These are phyloP conservation scores for Alternaria sp. DNA, from an alignment of 2,329 filamentous ascomycete genomes.

Conservation along the genomic window DNA sequence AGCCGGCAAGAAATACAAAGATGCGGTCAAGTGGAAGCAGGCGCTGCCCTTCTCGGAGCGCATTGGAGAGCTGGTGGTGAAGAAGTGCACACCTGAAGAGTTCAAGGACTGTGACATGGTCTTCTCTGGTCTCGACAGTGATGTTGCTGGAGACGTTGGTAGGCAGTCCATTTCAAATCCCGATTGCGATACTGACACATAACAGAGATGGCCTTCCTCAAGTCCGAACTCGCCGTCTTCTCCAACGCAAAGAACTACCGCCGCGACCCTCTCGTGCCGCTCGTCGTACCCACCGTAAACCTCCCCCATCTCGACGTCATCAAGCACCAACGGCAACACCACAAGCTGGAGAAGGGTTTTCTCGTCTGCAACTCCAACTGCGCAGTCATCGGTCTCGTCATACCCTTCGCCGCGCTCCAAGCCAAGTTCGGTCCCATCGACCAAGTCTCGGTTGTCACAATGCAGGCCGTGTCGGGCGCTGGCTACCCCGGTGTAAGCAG, in stretches of 20 bases:
- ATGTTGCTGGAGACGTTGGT: slow-evolving; percentile 93
- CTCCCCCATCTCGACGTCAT: slow-evolving; percentile 85
- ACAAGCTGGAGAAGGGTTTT: slow-evolving; percentile 81
- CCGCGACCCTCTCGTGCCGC: slow-evolving; percentile 84
- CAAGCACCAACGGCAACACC: slow-evolving; percentile 80
- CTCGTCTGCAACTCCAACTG: slow-evolving; percentile 98
- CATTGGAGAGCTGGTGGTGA: slow-evolving; percentile 81
- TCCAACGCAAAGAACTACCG: slow-evolving; percentile 99
- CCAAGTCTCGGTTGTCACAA: slow-evolving; percentile 84
- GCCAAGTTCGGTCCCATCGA: slow-evolving; percentile 80
- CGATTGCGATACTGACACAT: neutral
- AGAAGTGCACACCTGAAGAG: slow-evolving; percentile 80
- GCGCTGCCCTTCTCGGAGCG: slow-evolving; percentile 77
- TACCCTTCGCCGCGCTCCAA: slow-evolving; percentile 90
- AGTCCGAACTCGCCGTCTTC: slow-evolving; percentile 88
- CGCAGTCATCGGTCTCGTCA: slow-evolving; percentile 93
- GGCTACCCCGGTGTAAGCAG: slow-evolving; percentile 87
- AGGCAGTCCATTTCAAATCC: slow-evolving; percentile 34
- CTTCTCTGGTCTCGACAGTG: slow-evolving; percentile 90
- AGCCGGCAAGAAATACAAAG: slow-evolving; percentile 91
- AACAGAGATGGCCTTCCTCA: slow-evolving; percentile 83
- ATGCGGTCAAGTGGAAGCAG: slow-evolving; percentile 96
- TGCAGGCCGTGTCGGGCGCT: slow-evolving; percentile 93
- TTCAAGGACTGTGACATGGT: slow-evolving; percentile 92
- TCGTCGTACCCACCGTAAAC: slow-evolving; percentile 96